phyloP scores from a whole-genome alignment of 768 basidiomycete species.

The Leucocoprinus leucothites region DNA sequence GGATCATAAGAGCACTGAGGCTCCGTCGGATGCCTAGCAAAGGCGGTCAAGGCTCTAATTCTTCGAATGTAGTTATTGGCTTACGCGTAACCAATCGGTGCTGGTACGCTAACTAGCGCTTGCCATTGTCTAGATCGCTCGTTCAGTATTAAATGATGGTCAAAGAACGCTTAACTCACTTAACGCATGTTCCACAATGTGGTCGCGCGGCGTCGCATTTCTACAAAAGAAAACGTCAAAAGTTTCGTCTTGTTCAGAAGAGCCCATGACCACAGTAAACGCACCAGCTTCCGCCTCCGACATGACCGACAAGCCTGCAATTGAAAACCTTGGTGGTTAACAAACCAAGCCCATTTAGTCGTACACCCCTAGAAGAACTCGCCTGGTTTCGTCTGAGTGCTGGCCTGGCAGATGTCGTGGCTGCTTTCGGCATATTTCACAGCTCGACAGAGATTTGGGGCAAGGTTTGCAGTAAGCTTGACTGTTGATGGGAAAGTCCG shows the following conservation, averaged over 20 bases:
- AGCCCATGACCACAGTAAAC: constrained; percentile 21
- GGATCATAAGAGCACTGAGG: constrained; percentile 87
- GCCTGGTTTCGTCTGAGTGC: constrained; percentile 82
- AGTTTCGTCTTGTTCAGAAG: not conserved
- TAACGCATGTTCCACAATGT: constrained; percentile 82
- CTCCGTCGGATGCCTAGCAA: constrained; percentile 72
- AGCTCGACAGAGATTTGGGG: not conserved
- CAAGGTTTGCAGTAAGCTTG: not conserved
- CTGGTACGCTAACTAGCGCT: constrained; percentile 76
- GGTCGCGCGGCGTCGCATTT: constrained; percentile 89
- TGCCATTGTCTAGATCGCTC: constrained; percentile 64
- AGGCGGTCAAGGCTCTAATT: constrained; percentile 11
- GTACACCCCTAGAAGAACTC: constrained; percentile 7
- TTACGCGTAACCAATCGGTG: constrained; percentile 83
- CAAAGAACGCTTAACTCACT: constrained; percentile 44
- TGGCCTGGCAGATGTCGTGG: constrained; percentile 47
- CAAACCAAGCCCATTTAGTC: not conserved
- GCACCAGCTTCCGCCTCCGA: constrained; percentile 79
- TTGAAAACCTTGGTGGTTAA: constrained; percentile 2
- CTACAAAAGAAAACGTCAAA: constrained; percentile 32
- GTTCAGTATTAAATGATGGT: constrained; percentile 4
- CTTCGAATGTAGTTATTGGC: constrained; percentile 8
- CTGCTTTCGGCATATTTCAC: constrained; percentile 62
- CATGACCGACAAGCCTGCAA: constrained; percentile 77
- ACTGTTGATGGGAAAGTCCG: not conserved